Evolutionary conservation across 441 rosid species (phyloP).

Genomic region (Euphorbia neoarborescens): DNA sequence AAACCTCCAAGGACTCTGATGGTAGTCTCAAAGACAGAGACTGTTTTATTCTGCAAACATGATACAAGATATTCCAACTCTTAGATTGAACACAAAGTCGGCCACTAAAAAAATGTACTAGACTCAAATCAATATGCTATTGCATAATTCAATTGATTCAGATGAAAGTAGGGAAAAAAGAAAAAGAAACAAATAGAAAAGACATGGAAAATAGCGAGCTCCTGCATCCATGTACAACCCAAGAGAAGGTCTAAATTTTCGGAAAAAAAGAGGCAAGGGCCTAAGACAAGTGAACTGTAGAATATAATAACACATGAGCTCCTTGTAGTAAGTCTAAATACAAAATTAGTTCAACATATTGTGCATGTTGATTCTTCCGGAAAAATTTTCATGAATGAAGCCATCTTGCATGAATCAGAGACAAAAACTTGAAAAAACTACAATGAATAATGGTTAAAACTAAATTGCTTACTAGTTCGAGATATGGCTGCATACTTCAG

Average conservation of each 20-base stretch:
- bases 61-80: constrained; percentile 20
- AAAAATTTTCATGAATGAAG: not conserved
- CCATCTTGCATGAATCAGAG: not conserved
- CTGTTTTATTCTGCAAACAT: constrained; percentile 81
- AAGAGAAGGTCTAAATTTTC: not conserved
- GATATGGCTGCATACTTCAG: not conserved
- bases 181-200: constrained; percentile 1
- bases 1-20: constrained; percentile 94
- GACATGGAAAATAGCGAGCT: not conserved
- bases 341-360: not conserved
- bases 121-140: not conserved
- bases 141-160: not conserved
- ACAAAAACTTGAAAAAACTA: not conserved
- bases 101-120: constrained; percentile 12
- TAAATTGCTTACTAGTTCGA: not conserved
- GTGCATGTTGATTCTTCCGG: not conserved
- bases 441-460: not conserved
- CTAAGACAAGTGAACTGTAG: not conserved
- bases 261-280: not conserved
- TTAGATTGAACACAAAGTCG: constrained; percentile 16
- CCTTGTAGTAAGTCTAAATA: not conserved
- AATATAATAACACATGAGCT: not conserved
- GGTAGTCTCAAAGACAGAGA: constrained; percentile 82
- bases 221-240: not conserved
- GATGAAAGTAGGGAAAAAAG: not conserved